Evolutionary conservation across 2,329 filamentous ascomycete species (phyloP).

Genomic region (Fusarium drepaniforme): DNA sequence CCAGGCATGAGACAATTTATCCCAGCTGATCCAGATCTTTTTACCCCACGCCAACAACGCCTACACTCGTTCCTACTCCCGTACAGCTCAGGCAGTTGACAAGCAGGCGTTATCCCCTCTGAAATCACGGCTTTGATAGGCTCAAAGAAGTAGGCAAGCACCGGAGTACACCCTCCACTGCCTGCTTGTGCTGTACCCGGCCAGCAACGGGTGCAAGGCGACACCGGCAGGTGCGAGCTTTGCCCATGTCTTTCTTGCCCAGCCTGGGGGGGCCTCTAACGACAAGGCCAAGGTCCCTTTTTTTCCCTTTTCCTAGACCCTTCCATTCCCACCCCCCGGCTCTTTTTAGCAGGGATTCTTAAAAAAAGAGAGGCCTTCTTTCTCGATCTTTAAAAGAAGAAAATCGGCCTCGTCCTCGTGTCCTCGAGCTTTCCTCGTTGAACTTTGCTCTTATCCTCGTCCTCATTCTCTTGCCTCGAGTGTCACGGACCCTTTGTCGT

Average conservation of each 20-base stretch:
- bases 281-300: constrained; percentile 12
- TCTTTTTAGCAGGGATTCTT: constrained; percentile 8
- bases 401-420: not conserved
- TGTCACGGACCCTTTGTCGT: not conserved
- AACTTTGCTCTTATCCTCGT: not conserved
- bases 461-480: constrained; percentile 9
- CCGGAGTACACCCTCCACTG: not conserved
- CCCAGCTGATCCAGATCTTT: not conserved
- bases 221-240: constrained; percentile 30
- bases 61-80: not conserved
- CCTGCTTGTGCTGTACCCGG: not conserved
- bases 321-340: constrained; percentile 13
- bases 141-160: not conserved
- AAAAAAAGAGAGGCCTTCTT: constrained; percentile 26
- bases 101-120: constrained; percentile 4
- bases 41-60: not conserved
- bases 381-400: constrained; percentile 19
- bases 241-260: constrained; percentile 18
- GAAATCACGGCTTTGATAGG: constrained; percentile 20
- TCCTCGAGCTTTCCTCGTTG: not conserved
- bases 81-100: constrained; percentile 1
- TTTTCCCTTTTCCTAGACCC: constrained; percentile 15
- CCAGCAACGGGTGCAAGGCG: constrained; percentile 31
- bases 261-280: constrained; percentile 13
- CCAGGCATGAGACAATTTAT: not conserved